Evolutionary conservation across 2,329 filamentous ascomycete species (phyloP), one percentile per base, ranked within the genome.

Genomic region (Microsporum audouinii): DNA sequence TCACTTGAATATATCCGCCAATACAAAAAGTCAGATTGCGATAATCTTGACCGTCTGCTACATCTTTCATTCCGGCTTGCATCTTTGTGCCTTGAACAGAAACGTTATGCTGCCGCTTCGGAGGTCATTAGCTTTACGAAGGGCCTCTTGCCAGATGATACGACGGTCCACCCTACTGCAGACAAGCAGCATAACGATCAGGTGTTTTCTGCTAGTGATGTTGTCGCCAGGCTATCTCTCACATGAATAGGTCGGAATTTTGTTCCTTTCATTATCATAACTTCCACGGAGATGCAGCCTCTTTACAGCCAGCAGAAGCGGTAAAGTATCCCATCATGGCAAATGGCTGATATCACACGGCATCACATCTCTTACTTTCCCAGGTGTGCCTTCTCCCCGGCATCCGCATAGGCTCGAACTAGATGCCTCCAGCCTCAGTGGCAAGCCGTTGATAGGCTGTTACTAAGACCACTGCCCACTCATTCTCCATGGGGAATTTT

Each of bases 41-140:
- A 41, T 17, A 64, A 67, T 27, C 69, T 68, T 23, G 71, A 71
- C 58, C 63, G 65, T 38, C 67, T 75, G 49, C 66, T 75, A 43
- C 67, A 66, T 1, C 67, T 71, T n/a, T 68, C 71, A 7, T 71
- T 75, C 39, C 71, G 75, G 57, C 74, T 70, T 5, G 69, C 77
- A n/a, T 70, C 71, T 33, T 59, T 77, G 27, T 67, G 73, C 47
- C 65, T 73, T 31, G 70, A 74, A 14, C 69, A 70, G 59, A 68
- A 70, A 39, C 65, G 68, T 6, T 65, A 67, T 53, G 63, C 63
- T 39, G 67, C 73, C 56, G 72, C 71, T 27, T 65, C 68, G 33
- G 64, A 61, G 45, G 60, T 75, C 49, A 71, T 70, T 43, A 66
- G 62, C 4, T 65, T 69, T 57, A 66, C 75, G 23, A 71, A 73